Evolutionary conservation across 352 stramenopile species (phyloP), one percentile per base, ranked within the genome.

Genomic region (Pythium aristosporum): DNA sequence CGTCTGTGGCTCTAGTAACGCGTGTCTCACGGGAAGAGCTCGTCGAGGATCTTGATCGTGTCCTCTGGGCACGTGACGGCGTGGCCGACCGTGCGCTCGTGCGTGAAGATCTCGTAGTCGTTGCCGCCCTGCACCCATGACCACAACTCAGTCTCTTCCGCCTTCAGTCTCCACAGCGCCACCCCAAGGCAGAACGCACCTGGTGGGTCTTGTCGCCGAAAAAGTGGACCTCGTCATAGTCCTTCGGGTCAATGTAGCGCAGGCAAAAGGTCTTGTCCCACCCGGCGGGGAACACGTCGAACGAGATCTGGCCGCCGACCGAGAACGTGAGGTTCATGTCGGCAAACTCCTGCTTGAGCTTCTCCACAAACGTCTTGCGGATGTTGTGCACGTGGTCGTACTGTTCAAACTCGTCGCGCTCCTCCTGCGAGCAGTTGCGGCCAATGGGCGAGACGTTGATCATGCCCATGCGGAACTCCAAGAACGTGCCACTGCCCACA

Each of bases 221-320:
- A 73, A 99, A 99, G 80, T 99, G 97, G 74, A 99, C 97, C 73
- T 99, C 96, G 71, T 99, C 97, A 81, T 98, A 99, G 76, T 98
- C 96, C 56, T 82, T 91, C 13, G 88, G 78, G 57, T 89, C 79
- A 37, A 97, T 71, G 80, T 96, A 99, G 55, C 91, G 87, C 51
- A 99, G 87, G 76, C 96, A 99, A 74, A 99, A 99, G 1, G 97
- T 99, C 87, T 99, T 99, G 82, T 99, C 97, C 97, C 97, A 99
- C 30, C 97, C 97, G 3, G 36, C 49, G 1, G 97, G 97, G 79
- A 99, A 99, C 30, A 98, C 85, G 79, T 99, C 97, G 73, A 99
- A 99, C 15, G 93, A 99, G 74, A 99, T 99, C 87, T 95, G 97
- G 54, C 97, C 97, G 52, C 97, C 97, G 72, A 99, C 99, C 59